Base-by-base conservation (phyloP, 73 alveolate genomes). In the Effrenium voratum region DNA sequence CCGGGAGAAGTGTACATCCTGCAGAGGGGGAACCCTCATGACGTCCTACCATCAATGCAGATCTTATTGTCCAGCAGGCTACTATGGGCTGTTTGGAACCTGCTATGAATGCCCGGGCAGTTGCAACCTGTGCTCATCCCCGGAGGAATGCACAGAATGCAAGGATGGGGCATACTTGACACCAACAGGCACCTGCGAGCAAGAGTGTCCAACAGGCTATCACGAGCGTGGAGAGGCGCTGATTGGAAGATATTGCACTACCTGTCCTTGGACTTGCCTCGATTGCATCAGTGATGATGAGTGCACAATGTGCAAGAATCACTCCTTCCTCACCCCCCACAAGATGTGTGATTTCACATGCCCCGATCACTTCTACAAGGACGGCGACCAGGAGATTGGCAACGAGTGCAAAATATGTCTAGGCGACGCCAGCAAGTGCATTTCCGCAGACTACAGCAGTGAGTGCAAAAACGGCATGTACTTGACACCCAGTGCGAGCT, bases 1-100 rank as follows among this genome's bases (percentile, higher is more conserved):
- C 82, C n/a, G 52, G 82, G 82, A 72, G 82, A 72, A 72, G 82
- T 72, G 82, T 32, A 72, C 82, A 15, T 72, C 82, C 19, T 72
- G 82, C 82, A n/a, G 82, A 13, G 30, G 47, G 13, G 82, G 82
- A 44, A 72, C 82, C 13, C 38, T 72, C 49, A 72, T 72, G 82
- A 72, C 82, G 5, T 44, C n/a, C 30, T 72, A 72, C 49, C 82
- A 72, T 36, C 82, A 72, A 36, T 72, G 82, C 82, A 72, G 82
- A 10, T 72, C 82, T 2, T 26, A 16, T 2, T 72, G 82, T 30
- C 82, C 82, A 5, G 82, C 82, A 72, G 82, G 82, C 45, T 72
- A 1, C 28, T 72, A 72, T 34, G 82, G 82, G 5, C 34, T 72
- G 49, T 72, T 72, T 47, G 82, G 82, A 72, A 72, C 49, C 32